Evolutionary conservation across 768 basidiomycete species (phyloP).

Genomic region (Russula dissimulans): DNA sequence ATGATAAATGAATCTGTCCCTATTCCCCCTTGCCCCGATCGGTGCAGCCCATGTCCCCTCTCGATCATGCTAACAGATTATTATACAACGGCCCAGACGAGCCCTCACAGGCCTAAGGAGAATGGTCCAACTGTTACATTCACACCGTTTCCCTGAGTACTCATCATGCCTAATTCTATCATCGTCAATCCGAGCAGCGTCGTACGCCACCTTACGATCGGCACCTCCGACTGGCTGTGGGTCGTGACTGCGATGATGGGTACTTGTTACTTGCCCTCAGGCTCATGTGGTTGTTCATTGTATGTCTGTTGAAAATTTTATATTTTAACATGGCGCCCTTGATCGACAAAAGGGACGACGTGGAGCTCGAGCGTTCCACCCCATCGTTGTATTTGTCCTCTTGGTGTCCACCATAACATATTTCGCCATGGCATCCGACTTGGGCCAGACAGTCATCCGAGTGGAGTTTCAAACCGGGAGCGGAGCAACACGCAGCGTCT

Average conservation of each 20-base stretch:
- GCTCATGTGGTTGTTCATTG: conserved; percentile 33
- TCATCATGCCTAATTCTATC: conserved; percentile 22
- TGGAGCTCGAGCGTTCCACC: conserved; percentile 42
- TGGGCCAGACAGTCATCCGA: conserved; percentile 38
- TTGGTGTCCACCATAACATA: conserved; percentile 39
- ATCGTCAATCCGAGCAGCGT: conserved; percentile 30
- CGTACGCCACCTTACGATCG: conserved; percentile 32
- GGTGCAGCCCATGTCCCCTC: too few relatives aligned
- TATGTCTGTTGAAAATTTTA: conserved; percentile 16
- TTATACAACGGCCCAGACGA: too few relatives aligned
- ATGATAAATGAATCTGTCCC: too few relatives aligned
- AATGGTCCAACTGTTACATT: too few relatives aligned
- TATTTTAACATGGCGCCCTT: neutral
- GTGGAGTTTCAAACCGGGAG: conserved; percentile 36
- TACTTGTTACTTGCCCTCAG: conserved; percentile 30
- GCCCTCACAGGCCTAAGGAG: too few relatives aligned
- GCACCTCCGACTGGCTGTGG: conserved; percentile 48
- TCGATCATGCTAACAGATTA: too few relatives aligned
- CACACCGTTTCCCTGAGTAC: too few relatives aligned
- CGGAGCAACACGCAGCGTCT: conserved; percentile 30
- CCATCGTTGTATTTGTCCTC: conserved; percentile 38
- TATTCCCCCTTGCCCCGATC: too few relatives aligned
- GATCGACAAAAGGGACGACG: conserved; percentile 28
- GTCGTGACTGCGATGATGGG: conserved; percentile 45
- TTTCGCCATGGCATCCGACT: conserved; percentile 49